phyloP scores from a whole-genome alignment of 2,329 filamentous ascomycete genomes.

The Xylaria sp. region DNA sequence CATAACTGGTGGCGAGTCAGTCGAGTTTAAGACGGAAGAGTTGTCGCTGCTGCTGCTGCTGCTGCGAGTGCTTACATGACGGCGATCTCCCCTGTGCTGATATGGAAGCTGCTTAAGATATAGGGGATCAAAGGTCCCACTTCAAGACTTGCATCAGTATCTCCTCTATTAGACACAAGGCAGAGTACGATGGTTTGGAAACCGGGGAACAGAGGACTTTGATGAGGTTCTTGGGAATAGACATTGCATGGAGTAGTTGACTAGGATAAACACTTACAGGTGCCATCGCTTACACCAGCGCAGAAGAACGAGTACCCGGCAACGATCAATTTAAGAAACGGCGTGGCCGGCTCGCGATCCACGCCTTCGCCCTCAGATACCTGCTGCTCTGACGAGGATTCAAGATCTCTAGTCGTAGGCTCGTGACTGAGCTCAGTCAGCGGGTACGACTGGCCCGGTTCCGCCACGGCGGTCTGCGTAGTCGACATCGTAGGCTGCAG shows the following conservation, averaged over 20 bases:
- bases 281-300: slow-evolving; percentile 72
- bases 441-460: slow-evolving; percentile 38
- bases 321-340: slow-evolving; percentile 61
- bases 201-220: too few relatives aligned
- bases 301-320: slow-evolving; percentile 72
- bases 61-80: slow-evolving; percentile 41
- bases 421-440: slow-evolving; percentile 40
- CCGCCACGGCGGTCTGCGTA: slow-evolving; percentile 35
- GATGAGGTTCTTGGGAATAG: neutral
- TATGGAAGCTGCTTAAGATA: slow-evolving; percentile 65
- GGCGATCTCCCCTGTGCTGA: slow-evolving; percentile 47
- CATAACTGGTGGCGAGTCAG: slow-evolving; percentile 56
- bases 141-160: slow-evolving; percentile 17
- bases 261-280: slow-evolving; percentile 43
- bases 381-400: slow-evolving; percentile 34
- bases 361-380: slow-evolving; percentile 31
- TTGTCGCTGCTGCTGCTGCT: too few relatives aligned
- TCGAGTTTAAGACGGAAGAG: neutral
- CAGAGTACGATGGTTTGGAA: too few relatives aligned
- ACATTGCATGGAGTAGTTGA: neutral
- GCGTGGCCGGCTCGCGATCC: slow-evolving; percentile 40
- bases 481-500: slow-evolving; percentile 28
- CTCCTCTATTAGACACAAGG: neutral
- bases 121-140: slow-evolving; percentile 72
- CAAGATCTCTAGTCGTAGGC: slow-evolving; percentile 33